Conservation (phyloP, 2,329 filamentous ascomycete species). For the Byssothecium circinans region DNA sequence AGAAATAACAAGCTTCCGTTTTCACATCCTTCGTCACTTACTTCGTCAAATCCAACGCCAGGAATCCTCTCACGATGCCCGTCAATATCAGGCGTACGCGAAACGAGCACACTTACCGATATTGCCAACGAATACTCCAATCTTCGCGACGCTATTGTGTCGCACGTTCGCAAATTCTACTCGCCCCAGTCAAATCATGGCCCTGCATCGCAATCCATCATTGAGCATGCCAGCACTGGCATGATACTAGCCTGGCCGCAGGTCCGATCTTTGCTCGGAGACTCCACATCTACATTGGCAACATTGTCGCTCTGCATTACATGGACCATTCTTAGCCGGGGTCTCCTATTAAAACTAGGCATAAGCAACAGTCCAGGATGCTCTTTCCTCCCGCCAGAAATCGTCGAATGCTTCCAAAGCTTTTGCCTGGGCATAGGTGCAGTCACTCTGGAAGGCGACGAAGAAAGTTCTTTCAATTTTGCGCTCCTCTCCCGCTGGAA, state of each 20-base stretch:
- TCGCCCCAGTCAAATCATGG: background rate
- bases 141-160: conserved; percentile 8
- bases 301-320: conserved; percentile 14
- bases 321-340: conserved; percentile 16
- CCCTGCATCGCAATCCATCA: conserved; percentile 2
- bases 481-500: conserved; percentile 17
- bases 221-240: conserved; percentile 16
- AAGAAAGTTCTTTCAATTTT: conserved; percentile 9
- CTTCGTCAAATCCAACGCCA: too few relatives aligned
- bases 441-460: conserved; percentile 4
- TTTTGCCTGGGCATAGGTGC: conserved; percentile 11
- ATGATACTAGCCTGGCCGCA: conserved; percentile 11
- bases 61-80: background rate
- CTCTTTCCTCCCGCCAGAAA: conserved; percentile 17
- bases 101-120: background rate
- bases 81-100: conserved; percentile 2
- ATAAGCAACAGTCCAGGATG: conserved; percentile 13
- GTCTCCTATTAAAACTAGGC: conserved; percentile 16
- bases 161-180: conserved; percentile 16
- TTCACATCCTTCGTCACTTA: background rate
- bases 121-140: conserved; percentile 10
- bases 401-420: conserved; percentile 18
- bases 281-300: conserved; percentile 7
- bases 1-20: background rate
- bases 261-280: conserved; percentile 3